Evolutionary conservation across 345 rosid species (phyloP), one percentile per base, ranked within the genome.

Genomic region (Eucalyptus cloeziana): DNA sequence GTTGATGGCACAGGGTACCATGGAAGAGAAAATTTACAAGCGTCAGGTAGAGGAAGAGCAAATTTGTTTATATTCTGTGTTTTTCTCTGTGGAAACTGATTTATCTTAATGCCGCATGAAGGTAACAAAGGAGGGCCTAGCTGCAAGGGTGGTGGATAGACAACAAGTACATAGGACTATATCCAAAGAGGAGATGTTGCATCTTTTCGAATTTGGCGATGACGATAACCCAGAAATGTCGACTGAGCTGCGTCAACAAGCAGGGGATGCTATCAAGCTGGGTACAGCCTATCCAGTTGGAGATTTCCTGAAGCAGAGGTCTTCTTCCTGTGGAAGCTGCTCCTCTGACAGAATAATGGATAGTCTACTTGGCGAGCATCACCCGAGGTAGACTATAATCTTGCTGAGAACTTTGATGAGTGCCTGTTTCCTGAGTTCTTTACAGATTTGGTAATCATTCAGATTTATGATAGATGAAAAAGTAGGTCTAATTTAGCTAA

Each of bases 131-230:
- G 99, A 98, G 93, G 99, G 99, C 87, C 99, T 98, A 69, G 99
- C 99, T 91, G 99, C 99, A 89, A 96, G 99, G 95, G 99, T 98
- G 90, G 99, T 98, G 62, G 99, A 98, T 93, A 94, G 99, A 92
- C 99, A 98, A 90, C 99, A 97, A 93, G 96, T 98, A 69, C 97
- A 96, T 93, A 93, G 99, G 89, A 97, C 98, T 45, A 97, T 98
- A 80, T 97, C 99, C 54, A 97, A 91, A 94, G 99, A 98, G 93
- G 99, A 98, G 93, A 97, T 98, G 99, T 89, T 98, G 93, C 99
- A 98, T 92, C 95, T 98, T 79, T 98, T 98, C 90, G 99, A 98
- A 91, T 98, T 98, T 88, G 99, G 97, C 50, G 99, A 97, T 64
- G 99, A 98, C 83, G 99, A 98, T 88, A 94, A 92, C 88, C 88